phyloP scores from a whole-genome alignment of 352 stramenopile genomes.

The Pythium aristosporum region DNA sequence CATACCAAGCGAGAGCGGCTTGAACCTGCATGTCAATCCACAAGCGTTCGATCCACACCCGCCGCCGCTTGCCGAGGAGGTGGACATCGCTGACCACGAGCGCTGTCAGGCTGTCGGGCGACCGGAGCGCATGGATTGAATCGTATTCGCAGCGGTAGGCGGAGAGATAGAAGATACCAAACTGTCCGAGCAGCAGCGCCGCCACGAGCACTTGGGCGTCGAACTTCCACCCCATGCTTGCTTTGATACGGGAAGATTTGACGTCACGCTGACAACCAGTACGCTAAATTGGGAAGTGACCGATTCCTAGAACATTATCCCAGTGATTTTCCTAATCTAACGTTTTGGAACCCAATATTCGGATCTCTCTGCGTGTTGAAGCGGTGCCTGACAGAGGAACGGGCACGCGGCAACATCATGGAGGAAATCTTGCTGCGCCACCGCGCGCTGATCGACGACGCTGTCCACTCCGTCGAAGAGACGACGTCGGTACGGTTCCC shows the following conservation, averaged over 20 bases:
- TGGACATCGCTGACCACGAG: slow-evolving; percentile 76
- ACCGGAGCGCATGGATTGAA: no score
- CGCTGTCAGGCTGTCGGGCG: slow-evolving; percentile 28
- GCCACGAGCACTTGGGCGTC: slow-evolving; percentile 20
- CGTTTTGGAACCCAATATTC: background rate
- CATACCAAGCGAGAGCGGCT: background rate
- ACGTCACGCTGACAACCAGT: no score
- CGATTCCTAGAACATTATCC: background rate
- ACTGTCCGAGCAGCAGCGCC: slow-evolving; percentile 40
- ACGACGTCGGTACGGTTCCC: slow-evolving; percentile 12
- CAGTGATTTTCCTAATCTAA: slow-evolving; percentile 4
- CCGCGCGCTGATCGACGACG: slow-evolving; percentile 36
- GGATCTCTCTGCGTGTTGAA: slow-evolving; percentile 15
- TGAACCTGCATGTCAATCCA: slow-evolving; percentile 76
- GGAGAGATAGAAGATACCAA: slow-evolving; percentile 64
- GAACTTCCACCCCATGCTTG: slow-evolving; percentile 11
- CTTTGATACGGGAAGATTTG: background rate
- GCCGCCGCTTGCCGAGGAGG: slow-evolving; percentile 64
- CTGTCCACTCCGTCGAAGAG: slow-evolving; percentile 38
- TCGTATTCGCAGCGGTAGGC: slow-evolving; percentile 22
- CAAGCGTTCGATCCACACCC: slow-evolving; percentile 48
- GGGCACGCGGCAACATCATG: slow-evolving; percentile 17
- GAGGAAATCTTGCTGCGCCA: slow-evolving; percentile 53
- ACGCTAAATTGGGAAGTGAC: background rate
- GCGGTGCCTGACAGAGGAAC: background rate